Conservation (phyloP, 192 early-diverging fungal species). For the Coemansia sp. region DNA sequence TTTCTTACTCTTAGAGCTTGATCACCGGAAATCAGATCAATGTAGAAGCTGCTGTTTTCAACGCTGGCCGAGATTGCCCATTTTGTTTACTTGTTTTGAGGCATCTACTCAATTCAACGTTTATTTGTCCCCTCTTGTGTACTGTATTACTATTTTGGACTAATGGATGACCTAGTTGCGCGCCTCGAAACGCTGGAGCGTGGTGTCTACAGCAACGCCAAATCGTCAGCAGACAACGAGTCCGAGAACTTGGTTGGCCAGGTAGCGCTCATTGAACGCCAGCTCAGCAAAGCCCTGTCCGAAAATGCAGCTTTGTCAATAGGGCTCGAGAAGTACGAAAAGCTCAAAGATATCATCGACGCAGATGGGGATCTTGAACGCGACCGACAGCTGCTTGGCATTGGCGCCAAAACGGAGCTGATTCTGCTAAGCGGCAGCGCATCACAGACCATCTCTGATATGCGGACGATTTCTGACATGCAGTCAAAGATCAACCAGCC, state of each 20-base stretch:
- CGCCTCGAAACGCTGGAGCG: slow-evolving; percentile 43
- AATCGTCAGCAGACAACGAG: background rate
- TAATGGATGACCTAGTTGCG: slow-evolving; percentile 33
- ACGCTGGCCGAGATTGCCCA: too few species aligned
- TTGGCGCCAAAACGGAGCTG: slow-evolving; percentile 41
- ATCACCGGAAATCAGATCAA: too few species aligned
- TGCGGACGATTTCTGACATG: slow-evolving; percentile 36
- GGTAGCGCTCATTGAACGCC: slow-evolving; percentile 31
- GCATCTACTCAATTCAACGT: too few species aligned
- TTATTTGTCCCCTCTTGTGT: too few species aligned
- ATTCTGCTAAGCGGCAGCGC: slow-evolving; percentile 37
- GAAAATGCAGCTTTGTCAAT: slow-evolving; percentile 22
- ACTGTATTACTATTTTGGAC: background rate
- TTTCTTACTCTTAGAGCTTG: too few species aligned
- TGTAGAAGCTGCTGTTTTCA: too few species aligned
- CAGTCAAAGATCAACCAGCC: slow-evolving; percentile 42
- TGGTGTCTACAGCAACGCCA: slow-evolving; percentile 19
- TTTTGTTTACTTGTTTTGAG: too few species aligned
- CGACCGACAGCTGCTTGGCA: slow-evolving; percentile 31
- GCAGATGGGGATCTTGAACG: slow-evolving; percentile 49
- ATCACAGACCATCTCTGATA: slow-evolving; percentile 25
- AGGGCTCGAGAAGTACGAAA: slow-evolving; percentile 41
- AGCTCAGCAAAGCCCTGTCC: slow-evolving; percentile 21
- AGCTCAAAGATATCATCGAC: slow-evolving; percentile 41
- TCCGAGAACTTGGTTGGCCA: slow-evolving; percentile 23